Percentiles rank a stretch among this genome's conserved stretches.
Evolutionary conservation across 228 moss, liverwort and hornwort species (phyloP).

Genomic region (Sphagnum magellanicum): DNA sequence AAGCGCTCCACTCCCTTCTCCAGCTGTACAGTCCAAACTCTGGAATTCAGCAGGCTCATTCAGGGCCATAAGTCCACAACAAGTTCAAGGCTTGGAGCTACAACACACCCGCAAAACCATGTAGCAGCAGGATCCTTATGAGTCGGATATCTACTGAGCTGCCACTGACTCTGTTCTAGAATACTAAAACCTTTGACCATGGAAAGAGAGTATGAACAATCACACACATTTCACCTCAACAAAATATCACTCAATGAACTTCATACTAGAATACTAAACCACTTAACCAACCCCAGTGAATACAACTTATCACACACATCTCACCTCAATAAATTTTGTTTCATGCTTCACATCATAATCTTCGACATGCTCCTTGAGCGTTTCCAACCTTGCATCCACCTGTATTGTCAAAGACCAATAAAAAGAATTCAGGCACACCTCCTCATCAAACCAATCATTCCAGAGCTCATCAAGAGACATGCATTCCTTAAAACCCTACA

Average conservation of each 20-base stretch:
- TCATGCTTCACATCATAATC: conserved; percentile 79
- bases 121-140: too few relatives aligned
- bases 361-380: conserved; percentile 73
- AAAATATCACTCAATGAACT: too few relatives aligned
- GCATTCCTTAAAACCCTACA: background rate
- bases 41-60: background rate
- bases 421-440: too few relatives aligned
- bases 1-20: conserved; percentile 72
- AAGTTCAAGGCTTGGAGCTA: too few relatives aligned
- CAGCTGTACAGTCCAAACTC: conserved; percentile 49
- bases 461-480: background rate
- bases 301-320: conserved; percentile 21
- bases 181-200: background rate
- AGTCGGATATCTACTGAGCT: background rate
- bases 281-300: too few relatives aligned
- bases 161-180: background rate
- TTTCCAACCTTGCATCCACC: conserved; percentile 85
- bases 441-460: background rate
- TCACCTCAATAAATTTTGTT: conserved; percentile 87
- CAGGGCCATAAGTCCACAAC: too few relatives aligned
- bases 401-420: conserved; percentile 13
- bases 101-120: too few relatives aligned
- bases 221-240: too few relatives aligned
- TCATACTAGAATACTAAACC: too few relatives aligned
- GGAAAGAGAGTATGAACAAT: conserved; percentile 4